Evolutionary conservation across 139 green algal genomes (phyloP).

Genomic region (Asterochloris erici): DNA sequence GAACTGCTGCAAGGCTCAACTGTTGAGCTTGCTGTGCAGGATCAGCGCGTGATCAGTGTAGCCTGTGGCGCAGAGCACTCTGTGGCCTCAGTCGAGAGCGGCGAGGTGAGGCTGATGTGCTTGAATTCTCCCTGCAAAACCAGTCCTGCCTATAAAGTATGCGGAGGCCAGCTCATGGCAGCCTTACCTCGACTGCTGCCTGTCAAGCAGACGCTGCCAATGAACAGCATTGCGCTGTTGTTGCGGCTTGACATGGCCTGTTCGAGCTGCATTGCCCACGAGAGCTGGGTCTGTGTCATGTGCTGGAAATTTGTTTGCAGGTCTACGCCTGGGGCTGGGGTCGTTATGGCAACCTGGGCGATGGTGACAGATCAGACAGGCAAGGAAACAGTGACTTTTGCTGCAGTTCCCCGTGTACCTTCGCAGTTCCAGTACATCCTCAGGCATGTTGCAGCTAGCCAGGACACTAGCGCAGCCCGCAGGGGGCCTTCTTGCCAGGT

Average conservation of each 20-base stretch:
- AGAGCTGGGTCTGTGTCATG: background rate
- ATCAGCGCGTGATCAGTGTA: conserved; percentile 44
- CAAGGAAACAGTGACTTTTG: background rate
- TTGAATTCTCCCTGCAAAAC: background rate
- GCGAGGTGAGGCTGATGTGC: conserved; percentile 27
- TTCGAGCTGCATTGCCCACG: background rate
- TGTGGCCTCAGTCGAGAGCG: conserved; percentile 35
- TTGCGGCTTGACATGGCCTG: background rate
- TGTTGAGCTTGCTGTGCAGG: conserved; percentile 26
- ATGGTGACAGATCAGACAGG: conserved; percentile 65
- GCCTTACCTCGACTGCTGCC: background rate
- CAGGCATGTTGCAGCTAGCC: no score
- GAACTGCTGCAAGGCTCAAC: no score
- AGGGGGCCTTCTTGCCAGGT: no score
- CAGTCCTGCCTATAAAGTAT: background rate
- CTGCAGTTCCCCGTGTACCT: background rate
- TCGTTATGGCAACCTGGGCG: conserved; percentile 83
- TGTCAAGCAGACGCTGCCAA: background rate
- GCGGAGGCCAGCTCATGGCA: no score
- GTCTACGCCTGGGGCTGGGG: conserved; percentile 83
- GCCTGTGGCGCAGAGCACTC: conserved; percentile 80
- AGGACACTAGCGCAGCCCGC: no score
- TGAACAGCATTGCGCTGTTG: background rate
- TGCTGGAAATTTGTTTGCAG: conserved; percentile 15
- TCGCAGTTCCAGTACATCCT: background rate